Evolutionary conservation across 1,284 basidiomycete genomes (phyloP).

Genomic region (Xerocomus alliaceus): DNA sequence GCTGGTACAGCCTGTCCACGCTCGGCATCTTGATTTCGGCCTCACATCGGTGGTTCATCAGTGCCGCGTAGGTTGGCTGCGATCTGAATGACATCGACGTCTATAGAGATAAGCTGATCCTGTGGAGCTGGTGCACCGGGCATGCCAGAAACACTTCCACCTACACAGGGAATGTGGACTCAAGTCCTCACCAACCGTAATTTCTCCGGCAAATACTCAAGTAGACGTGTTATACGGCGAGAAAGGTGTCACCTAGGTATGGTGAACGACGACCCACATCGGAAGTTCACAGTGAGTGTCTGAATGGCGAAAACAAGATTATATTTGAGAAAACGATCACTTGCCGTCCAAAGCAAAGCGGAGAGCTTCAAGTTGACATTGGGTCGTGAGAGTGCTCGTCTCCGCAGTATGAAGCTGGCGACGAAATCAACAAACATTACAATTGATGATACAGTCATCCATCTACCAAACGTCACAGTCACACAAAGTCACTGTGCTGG

Average conservation of each 20-base stretch:
- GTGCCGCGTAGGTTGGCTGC: background rate
- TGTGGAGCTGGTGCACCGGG: too few species aligned
- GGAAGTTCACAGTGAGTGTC: background rate
- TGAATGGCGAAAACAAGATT: background rate
- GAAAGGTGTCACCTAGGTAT: background rate
- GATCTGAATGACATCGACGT: background rate
- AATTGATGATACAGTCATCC: too few species aligned
- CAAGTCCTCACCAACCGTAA: background rate
- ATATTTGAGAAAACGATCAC: background rate
- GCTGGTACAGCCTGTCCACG: too few species aligned
- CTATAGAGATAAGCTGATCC: too few species aligned
- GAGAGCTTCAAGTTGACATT: constrained; percentile 4
- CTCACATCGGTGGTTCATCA: constrained; percentile 1
- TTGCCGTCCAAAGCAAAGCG: background rate
- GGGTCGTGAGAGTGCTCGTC: background rate
- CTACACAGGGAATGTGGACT: background rate
- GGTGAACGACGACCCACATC: background rate
- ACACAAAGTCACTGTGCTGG: constrained; percentile 38
- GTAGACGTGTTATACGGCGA: background rate
- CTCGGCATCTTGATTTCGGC: constrained; percentile 12
- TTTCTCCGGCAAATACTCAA: too few species aligned
- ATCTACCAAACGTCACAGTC: constrained; percentile 5
- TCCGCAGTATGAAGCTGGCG: background rate
- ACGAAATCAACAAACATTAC: background rate
- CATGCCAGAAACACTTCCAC: too few species aligned